A percentile compares a stretch with the other conserved stretches of the same genome.
phyloP scores from a whole-genome alignment of 2,329 filamentous ascomycete genomes.

The Esteya vermicola region DNA sequence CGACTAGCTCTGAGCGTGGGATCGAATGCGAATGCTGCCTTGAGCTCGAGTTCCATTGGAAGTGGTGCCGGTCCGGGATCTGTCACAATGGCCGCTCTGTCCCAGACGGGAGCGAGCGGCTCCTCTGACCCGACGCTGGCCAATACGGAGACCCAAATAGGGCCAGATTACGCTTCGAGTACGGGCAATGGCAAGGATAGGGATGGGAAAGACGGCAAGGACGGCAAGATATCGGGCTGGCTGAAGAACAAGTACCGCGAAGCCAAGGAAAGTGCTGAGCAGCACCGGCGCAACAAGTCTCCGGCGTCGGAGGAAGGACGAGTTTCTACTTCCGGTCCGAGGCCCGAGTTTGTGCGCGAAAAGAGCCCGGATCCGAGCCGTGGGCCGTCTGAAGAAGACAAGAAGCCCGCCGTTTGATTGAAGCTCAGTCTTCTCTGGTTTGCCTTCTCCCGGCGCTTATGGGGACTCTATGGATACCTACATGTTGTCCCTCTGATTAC shows the following conservation, averaged over 20 bases:
- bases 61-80: constrained; percentile 33
- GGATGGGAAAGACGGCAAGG: constrained; percentile 17
- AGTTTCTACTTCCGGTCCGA: constrained; percentile 3
- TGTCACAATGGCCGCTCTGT: constrained; percentile 20
- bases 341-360: constrained; percentile 7
- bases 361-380: no score
- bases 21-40: constrained; percentile 47
- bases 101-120: constrained; percentile 37
- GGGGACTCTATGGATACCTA: not conserved
- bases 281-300: constrained; percentile 41
- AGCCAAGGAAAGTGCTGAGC: constrained; percentile 41
- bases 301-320: constrained; percentile 22
- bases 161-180: constrained; percentile 16
- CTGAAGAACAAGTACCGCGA: constrained; percentile 47
- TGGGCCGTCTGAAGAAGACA: constrained; percentile 5
- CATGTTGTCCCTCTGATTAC: not conserved
- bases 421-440: not conserved
- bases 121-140: constrained; percentile 29
- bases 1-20: constrained; percentile 32
- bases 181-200: constrained; percentile 1
- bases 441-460: not conserved
- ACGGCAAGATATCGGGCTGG: constrained; percentile 38
- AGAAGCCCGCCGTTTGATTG: not conserved
- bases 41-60: constrained; percentile 54
- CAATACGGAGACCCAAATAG: constrained; percentile 23